Evolutionary conservation across 495 filamentous ascomycete species (phyloP).

Genomic region (Penicillium lividum): DNA sequence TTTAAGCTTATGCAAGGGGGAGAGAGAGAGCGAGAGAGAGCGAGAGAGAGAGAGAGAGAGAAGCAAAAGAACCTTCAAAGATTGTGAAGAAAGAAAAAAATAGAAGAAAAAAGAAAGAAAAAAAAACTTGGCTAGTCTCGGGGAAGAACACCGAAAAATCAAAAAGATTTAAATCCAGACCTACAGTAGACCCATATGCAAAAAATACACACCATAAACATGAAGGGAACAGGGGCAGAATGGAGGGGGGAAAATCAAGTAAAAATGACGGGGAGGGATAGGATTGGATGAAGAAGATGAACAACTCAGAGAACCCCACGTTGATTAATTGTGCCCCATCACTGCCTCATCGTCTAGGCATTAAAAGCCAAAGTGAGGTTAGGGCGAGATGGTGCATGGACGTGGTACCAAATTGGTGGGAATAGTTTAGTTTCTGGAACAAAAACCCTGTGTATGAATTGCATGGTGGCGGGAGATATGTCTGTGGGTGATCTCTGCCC

Average conservation of each 20-base stretch:
- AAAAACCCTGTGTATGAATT: conserved; percentile 19
- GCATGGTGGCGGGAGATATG: conserved; percentile 16
- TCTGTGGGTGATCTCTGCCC: conserved; percentile 21
- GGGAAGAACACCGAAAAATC: conserved; percentile 5
- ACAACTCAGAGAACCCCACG: conserved; percentile 39
- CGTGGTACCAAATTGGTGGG: conserved; percentile 23
- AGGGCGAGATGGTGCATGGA: conserved; percentile 16
- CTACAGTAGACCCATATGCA: neutral
- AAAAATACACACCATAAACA: neutral
- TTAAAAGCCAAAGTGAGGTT: conserved; percentile 11
- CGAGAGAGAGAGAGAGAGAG: neutral
- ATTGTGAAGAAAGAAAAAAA: neutral
- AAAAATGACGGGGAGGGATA: conserved; percentile 6
- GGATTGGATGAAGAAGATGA: conserved; percentile 27
- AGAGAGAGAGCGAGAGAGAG: neutral
- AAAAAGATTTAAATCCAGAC: neutral
- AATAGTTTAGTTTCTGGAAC: conserved; percentile 24
- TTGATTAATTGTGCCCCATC: conserved; percentile 18
- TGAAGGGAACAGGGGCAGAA: neutral
- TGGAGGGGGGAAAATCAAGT: neutral
- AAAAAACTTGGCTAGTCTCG: conserved; percentile 2
- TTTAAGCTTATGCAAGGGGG: neutral
- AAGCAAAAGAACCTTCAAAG: too few relatives aligned
- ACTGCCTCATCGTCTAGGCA: conserved; percentile 19
- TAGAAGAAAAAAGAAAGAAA: neutral